Conservation (phyloP, 345 rosid genomes). For the Aquilaria yunnanensis region DNA sequence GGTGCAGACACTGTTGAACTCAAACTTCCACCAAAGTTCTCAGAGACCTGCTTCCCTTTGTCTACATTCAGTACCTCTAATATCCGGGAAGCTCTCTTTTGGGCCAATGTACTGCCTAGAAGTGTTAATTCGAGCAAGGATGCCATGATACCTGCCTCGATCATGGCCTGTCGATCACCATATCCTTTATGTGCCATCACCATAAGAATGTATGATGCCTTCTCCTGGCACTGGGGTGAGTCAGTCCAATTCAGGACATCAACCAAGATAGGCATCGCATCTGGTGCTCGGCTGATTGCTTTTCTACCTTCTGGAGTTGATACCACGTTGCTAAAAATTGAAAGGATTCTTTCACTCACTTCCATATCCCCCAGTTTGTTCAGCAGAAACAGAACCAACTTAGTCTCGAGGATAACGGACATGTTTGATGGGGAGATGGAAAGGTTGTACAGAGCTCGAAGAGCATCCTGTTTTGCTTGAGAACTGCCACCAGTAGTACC, state of each 20-base stretch:
- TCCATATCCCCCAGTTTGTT: constrained; percentile 84
- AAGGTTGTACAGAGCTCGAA: constrained; percentile 84
- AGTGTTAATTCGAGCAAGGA: constrained; percentile 84
- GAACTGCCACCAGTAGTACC: constrained; percentile 31
- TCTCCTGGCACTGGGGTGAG: constrained; percentile 91
- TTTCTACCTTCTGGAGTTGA: constrained; percentile 82
- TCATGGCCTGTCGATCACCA: constrained; percentile 84
- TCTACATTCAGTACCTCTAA: constrained; percentile 69
- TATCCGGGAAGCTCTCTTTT: constrained; percentile 94
- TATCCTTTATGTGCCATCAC: constrained; percentile 91
- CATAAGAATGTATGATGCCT: constrained; percentile 78
- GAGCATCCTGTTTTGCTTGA: constrained; percentile 83
- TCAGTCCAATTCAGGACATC: constrained; percentile 92
- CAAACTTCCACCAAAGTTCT: constrained; percentile 42
- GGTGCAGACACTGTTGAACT: constrained; percentile 81
- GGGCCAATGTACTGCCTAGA: constrained; percentile 84
- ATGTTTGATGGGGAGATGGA: constrained; percentile 62
- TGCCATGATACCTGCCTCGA: constrained; percentile 80
- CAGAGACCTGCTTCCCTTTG: constrained; percentile 86
- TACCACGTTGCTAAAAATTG: constrained; percentile 70
- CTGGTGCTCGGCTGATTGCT: constrained; percentile 46
- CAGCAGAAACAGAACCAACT: constrained; percentile 50
- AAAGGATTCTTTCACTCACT: constrained; percentile 79
- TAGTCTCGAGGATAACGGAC: constrained; percentile 51
- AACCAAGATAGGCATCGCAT: constrained; percentile 66